Evolutionary conservation across 164 flowering plant genomes (phyloP).

Genomic region (Umbilicus rupestris): DNA sequence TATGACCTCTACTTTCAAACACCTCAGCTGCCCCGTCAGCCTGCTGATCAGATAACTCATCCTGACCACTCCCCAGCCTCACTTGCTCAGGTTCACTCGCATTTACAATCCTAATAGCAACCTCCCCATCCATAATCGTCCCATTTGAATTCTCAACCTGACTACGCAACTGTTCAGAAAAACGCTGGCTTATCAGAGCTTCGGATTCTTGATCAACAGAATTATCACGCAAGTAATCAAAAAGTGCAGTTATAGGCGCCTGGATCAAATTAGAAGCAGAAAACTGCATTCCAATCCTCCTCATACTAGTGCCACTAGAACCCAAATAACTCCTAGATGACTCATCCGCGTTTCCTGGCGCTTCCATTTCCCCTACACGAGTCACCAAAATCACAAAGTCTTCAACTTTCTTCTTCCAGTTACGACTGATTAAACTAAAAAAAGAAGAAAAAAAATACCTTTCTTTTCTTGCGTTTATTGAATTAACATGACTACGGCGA

Average conservation of each 20-base stretch:
- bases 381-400: background rate
- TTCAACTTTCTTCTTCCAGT: background rate
- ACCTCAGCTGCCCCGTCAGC: conserved; percentile 7
- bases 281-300: conserved; percentile 51
- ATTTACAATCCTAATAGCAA: conserved; percentile 83
- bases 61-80: conserved; percentile 13
- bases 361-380: conserved; percentile 50
- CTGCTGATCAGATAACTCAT: conserved; percentile 14
- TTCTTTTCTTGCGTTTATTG: background rate
- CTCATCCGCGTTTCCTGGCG: conserved; percentile 40
- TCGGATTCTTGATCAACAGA: conserved; percentile 47
- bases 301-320: conserved; percentile 17
- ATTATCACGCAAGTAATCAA: conserved; percentile 68
- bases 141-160: conserved; percentile 22
- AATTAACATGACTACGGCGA: background rate
- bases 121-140: conserved; percentile 50
- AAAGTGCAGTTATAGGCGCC: conserved; percentile 64
- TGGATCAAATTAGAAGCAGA: conserved; percentile 68
- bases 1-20: conserved; percentile 13
- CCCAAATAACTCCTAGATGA: conserved; percentile 30
- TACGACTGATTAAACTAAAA: no score
- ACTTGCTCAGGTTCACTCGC: conserved; percentile 53
- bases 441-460: no score
- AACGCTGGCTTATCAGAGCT: conserved; percentile 23
- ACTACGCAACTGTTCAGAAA: conserved; percentile 18